A percentile compares a stretch with the other conserved stretches of the same genome.
Conservation (phyloP, 75 land plant species). For the Cunninghamia lanceolata region DNA sequence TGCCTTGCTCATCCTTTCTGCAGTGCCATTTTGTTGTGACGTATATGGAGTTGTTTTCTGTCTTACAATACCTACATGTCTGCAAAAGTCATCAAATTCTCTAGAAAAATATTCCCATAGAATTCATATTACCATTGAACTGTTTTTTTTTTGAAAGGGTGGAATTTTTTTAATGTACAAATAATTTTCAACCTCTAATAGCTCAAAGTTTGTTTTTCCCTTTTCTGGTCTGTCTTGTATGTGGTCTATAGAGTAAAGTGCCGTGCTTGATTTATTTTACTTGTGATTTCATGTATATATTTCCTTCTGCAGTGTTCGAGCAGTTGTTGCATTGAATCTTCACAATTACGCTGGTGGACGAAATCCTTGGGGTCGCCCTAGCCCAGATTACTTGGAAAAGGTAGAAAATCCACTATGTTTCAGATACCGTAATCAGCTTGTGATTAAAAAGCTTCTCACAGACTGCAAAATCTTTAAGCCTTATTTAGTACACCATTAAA, state of each 20-base stretch:
- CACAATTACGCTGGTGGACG: slow-evolving; percentile 91
- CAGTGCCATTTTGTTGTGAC: no score
- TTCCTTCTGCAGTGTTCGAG: slow-evolving; percentile 59
- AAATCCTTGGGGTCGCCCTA: slow-evolving; percentile 88
- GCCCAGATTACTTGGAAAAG: slow-evolving; percentile 67
- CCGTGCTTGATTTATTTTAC: neutral
- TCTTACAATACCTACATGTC: no score
- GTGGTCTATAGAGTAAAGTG: neutral
- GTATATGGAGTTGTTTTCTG: no score
- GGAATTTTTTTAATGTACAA: neutral
- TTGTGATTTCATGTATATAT: neutral
- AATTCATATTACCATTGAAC: neutral
- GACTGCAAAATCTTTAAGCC: neutral
- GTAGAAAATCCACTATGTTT: slow-evolving; percentile 24
- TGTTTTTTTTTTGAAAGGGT: neutral
- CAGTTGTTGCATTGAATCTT: slow-evolving; percentile 84
- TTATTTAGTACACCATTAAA: neutral
- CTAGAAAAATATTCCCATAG: no score
- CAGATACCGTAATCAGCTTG: neutral
- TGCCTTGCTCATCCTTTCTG: no score
- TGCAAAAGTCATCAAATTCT: no score
- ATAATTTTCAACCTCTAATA: neutral
- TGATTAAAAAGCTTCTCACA: neutral
- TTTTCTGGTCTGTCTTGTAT: neutral
- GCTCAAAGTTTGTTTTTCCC: neutral